These are phyloP conservation scores for Cladophialophora chaetospira DNA, from an alignment of 2,329 filamentous ascomycete genomes.

Conservation along the genomic window DNA sequence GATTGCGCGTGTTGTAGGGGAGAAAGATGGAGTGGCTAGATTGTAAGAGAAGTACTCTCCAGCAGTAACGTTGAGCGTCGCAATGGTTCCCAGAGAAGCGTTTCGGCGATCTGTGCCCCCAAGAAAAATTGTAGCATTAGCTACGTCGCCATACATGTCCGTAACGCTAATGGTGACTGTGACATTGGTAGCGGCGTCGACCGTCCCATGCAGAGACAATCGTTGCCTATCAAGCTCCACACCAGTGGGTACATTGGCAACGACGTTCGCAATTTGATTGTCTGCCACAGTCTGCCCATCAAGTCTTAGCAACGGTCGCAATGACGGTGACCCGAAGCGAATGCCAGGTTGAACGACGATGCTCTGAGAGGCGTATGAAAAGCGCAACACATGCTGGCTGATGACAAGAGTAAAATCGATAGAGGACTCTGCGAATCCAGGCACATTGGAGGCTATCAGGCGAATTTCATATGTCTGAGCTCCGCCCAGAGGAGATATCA, in stretches of 20 bases:
- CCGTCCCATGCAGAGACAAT: slow-evolving; percentile 65
- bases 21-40: slow-evolving; percentile 1
- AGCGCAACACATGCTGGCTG: slow-evolving; percentile 68
- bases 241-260: slow-evolving; percentile 66
- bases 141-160: slow-evolving; percentile 62
- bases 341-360: slow-evolving; percentile 60
- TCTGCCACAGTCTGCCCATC: slow-evolving; percentile 57
- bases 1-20: slow-evolving; percentile 3
- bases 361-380: slow-evolving; percentile 58
- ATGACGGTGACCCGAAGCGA: slow-evolving; percentile 55
- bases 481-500: slow-evolving; percentile 63
- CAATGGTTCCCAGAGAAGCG: slow-evolving; percentile 47
- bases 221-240: slow-evolving; percentile 64
- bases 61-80: slow-evolving; percentile 51
- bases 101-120: slow-evolving; percentile 39
- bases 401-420: slow-evolving; percentile 72
- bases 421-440: slow-evolving; percentile 71
- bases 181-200: slow-evolving; percentile 57
- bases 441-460: slow-evolving; percentile 75
- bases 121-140: slow-evolving; percentile 59
- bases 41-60: slow-evolving; percentile 48
- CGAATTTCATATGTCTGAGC: slow-evolving; percentile 73
- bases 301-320: slow-evolving; percentile 57
- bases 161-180: slow-evolving; percentile 64
- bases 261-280: slow-evolving; percentile 55